Percentiles rank a stretch among this genome's conserved stretches.
Evolutionary conservation across 2,329 filamentous ascomycete genomes (phyloP).

Genomic region (Fusarium pseudocircinatum): DNA sequence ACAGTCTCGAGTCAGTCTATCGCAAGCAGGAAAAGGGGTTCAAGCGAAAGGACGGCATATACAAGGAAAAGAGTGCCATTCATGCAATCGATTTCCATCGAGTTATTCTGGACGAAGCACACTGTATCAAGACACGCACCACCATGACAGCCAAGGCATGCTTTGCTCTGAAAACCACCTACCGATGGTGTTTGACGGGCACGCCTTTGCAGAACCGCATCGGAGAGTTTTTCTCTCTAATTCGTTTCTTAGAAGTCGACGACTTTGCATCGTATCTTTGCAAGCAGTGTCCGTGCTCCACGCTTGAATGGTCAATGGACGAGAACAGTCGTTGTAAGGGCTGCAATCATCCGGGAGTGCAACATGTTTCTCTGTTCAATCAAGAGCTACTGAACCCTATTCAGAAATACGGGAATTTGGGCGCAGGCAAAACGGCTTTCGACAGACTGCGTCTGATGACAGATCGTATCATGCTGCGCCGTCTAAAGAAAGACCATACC

Average conservation of each 20-base stretch:
- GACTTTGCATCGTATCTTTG: constrained; percentile 96
- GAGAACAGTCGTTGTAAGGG: constrained; percentile 74
- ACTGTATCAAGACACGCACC: constrained; percentile 90
- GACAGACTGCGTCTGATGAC: constrained; percentile 87
- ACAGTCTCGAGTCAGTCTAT: constrained; percentile 88
- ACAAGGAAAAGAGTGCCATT: constrained; percentile 83
- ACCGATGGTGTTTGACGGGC: constrained; percentile 95
- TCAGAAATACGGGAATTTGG: constrained; percentile 68
- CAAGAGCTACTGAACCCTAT: constrained; percentile 93
- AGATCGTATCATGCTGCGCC: constrained; percentile 93
- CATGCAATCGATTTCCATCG: constrained; percentile 90
- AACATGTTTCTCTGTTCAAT: constrained; percentile 76
- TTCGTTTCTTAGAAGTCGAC: constrained; percentile 88
- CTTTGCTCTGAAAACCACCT: constrained; percentile 86
- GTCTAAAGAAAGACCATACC: constrained; percentile 92
- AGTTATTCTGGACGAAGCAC: constrained; percentile 92
- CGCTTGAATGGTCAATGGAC: constrained; percentile 84
- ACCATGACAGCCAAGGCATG: constrained; percentile 95
- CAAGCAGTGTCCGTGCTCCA: constrained; percentile 83
- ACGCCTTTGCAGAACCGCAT: constrained; percentile 97
- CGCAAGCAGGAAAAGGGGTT: constrained; percentile 94
- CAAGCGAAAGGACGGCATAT: constrained; percentile 78
- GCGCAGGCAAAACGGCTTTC: constrained; percentile 75
- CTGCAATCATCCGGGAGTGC: constrained; percentile 62
- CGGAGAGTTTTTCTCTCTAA: constrained; percentile 93